Conservation (phyloP, 2,329 filamentous ascomycete species). For the Colletotrichum sojae region DNA sequence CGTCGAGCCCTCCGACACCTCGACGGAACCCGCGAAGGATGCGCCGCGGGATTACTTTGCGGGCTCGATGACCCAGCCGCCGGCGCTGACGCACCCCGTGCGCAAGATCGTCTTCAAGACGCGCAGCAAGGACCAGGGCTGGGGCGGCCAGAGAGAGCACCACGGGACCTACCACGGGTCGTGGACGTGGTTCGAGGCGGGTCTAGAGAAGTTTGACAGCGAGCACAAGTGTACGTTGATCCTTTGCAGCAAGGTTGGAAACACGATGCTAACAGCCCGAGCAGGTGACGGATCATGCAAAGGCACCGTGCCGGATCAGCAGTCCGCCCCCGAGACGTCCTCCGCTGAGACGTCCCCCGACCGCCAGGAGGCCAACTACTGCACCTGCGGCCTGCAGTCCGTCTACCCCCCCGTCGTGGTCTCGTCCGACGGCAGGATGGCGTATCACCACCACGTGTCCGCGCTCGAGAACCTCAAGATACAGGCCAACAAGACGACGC, state of each 20-base stretch:
- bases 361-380: slow-evolving; percentile 42
- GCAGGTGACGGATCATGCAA: slow-evolving; percentile 33
- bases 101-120: slow-evolving; percentile 75
- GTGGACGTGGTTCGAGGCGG: slow-evolving; percentile 76
- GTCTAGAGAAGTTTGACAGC: slow-evolving; percentile 68
- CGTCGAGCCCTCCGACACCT: slow-evolving; percentile 9
- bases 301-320: neutral
- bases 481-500: slow-evolving; percentile 62
- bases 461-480: slow-evolving; percentile 57
- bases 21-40: slow-evolving; percentile 16
- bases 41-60: slow-evolving; percentile 48
- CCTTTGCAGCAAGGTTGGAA: fast-evolving
- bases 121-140: slow-evolving; percentile 72
- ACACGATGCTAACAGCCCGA: neutral
- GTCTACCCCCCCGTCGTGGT: slow-evolving; percentile 50
- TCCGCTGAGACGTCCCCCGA: slow-evolving; percentile 13
- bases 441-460: slow-evolving; percentile 56
- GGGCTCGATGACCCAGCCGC: slow-evolving; percentile 47
- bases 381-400: slow-evolving; percentile 54
- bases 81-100: slow-evolving; percentile 61
- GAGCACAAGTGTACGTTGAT: slow-evolving; percentile 45
- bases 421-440: slow-evolving; percentile 34
- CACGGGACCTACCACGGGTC: slow-evolving; percentile 62
- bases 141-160: slow-evolving; percentile 52
- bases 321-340: neutral